Evolutionary conservation across 2,329 filamentous ascomycete species (phyloP), one percentile per base, ranked within the genome.

Genomic region (Clarireedia paspali): DNA sequence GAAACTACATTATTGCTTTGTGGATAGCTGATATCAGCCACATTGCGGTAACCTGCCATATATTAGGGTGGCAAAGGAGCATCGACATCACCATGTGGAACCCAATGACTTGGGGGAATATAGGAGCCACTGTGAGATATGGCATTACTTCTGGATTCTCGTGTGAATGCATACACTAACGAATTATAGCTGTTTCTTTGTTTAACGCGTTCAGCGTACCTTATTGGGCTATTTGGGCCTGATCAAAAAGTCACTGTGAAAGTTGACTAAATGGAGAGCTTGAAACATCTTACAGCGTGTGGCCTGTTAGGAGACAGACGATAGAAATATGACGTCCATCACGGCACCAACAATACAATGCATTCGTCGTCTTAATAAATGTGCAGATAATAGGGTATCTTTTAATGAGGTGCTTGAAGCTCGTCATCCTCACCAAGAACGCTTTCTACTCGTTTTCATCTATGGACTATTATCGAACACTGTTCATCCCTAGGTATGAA

Each of bases 91-190:
- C 65, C 4, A 71, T 69, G 23, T 90, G 87, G 87, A 89, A 88
- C 67, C 73, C 78, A 36, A 79, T 86, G 74, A 79, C 83, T n/a
- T 88, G 83, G 81, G 87, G 87, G 2, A 90, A 90, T 64, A 75
- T 91, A 59, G 84, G 78, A 6, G 76, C 78, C 50, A 89, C 86
- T 26, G 79, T 83, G 63, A 71, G 60, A 39, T 17, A 38, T 51
- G 7, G n/a, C 10, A 4, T 24, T 44, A 7, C 39, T 3, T n/a
- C 20, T 42, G 39, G 9, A 10, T 24, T 17, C 23, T 9, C 14
- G 7, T 20, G 10, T 20, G 15, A 17, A 4, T 17, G 40, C 9
- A 20, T 20, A 23, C 9, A 12, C 40, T 44, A 44, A 44, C 5
- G 5, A 0, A 14, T 3, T 23, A 23, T 44, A 81, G 78, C 58